Conservation (phyloP, 352 stramenopile genomes). For the Phytopythium cucurbitacearum region DNA sequence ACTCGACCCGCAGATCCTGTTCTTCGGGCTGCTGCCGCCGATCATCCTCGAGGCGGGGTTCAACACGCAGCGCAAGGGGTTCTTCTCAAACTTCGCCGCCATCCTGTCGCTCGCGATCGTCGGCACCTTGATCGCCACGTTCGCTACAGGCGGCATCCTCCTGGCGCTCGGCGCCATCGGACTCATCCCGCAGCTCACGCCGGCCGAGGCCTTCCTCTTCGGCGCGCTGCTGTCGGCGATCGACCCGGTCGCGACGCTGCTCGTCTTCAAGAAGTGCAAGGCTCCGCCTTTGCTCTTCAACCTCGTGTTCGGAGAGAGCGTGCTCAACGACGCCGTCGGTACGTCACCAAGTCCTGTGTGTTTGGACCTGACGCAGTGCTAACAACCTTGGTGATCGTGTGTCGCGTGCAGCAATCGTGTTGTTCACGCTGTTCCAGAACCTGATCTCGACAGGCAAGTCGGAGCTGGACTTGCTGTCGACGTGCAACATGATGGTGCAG, state of each 20-base stretch:
- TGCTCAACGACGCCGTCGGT: conserved; percentile 88
- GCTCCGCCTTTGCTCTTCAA: conserved; percentile 87
- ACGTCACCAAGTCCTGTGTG: conserved; percentile 5
- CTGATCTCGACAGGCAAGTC: conserved; percentile 50
- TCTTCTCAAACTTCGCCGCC: conserved; percentile 45
- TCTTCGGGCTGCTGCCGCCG: conserved; percentile 51
- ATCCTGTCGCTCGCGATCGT: conserved; percentile 42
- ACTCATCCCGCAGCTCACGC: conserved; percentile 59
- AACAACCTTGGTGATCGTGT: not conserved
- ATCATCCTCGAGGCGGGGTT: conserved; percentile 70
- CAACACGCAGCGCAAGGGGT: conserved; percentile 58
- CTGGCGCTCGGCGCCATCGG: conserved; percentile 35
- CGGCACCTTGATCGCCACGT: conserved; percentile 44
- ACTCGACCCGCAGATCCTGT: conserved; percentile 58
- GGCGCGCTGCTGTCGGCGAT: conserved; percentile 90
- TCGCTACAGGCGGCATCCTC: conserved; percentile 43
- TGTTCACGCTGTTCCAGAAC: conserved; percentile 66
- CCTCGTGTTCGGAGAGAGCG: conserved; percentile 91
- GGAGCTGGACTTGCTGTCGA: conserved; percentile 31
- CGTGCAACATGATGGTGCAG: conserved; percentile 29
- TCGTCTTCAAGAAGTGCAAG: conserved; percentile 86
- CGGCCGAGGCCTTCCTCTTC: conserved; percentile 87
- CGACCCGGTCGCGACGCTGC: conserved; percentile 88
- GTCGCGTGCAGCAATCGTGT: conserved; percentile 44
- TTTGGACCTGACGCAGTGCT: not conserved